phyloP scores from a whole-genome alignment of 2,329 filamentous ascomycete species.

The Aspergillus phoenicis region DNA sequence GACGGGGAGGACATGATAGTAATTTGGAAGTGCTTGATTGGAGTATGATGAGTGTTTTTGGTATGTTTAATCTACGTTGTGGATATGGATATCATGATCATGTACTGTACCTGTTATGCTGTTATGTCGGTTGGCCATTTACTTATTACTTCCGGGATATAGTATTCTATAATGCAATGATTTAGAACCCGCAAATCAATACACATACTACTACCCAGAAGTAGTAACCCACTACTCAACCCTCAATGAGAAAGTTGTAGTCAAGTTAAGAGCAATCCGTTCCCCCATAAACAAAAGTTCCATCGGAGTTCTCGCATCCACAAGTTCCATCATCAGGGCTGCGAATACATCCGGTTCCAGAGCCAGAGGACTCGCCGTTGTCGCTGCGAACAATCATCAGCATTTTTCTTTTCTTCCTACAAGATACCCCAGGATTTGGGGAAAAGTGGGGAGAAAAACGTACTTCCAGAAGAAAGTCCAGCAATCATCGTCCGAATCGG shows the following conservation, averaged over 20 bases:
- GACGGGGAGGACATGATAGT: background rate
- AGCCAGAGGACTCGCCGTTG: conserved; percentile 24
- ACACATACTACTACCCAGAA: too few relatives aligned
- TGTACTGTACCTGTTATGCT: too few relatives aligned
- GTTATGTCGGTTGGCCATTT: too few relatives aligned
- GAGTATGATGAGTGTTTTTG: background rate
- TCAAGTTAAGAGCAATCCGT: conserved; percentile 22
- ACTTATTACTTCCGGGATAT: too few relatives aligned
- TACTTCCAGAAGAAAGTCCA: conserved; percentile 48
- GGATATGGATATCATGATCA: background rate
- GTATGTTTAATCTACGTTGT: background rate
- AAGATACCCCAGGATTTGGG: too few relatives aligned
- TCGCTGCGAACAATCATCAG: background rate
- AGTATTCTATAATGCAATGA: too few relatives aligned
- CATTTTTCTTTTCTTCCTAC: too few relatives aligned
- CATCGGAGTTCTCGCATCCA: conserved; percentile 47
- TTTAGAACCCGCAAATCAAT: too few relatives aligned
- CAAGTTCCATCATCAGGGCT: conserved; percentile 43
- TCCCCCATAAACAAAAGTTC: conserved; percentile 39
- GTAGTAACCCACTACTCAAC: background rate
- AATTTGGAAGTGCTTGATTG: too few relatives aligned
- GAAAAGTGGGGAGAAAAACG: background rate
- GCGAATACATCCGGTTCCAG: conserved; percentile 41
- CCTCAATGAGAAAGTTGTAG: background rate
- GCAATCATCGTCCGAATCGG: conserved; percentile 36